Base-by-base conservation (phyloP, 2,329 filamentous ascomycete species). In the Colletotrichum karsti region DNA sequence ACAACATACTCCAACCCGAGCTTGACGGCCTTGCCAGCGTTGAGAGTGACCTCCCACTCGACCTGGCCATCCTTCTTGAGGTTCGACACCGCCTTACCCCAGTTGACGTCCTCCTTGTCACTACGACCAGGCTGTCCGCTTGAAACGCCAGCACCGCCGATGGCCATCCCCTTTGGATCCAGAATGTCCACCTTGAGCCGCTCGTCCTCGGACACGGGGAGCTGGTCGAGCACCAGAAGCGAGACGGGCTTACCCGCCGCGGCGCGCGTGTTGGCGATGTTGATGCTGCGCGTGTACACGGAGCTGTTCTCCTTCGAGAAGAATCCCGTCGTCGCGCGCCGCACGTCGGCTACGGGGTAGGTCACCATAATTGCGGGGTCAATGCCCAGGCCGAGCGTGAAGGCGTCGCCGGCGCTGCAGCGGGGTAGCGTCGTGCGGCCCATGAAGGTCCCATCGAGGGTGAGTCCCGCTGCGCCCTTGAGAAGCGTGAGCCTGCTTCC, bases 371-470 rank as follows among this genome's bases (percentile, higher is more conserved):
- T 84, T 5, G 83, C 82, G 3, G 88, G 88, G 73, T 91, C 89
- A 5, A 90, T 80, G n/a, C 89, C 89, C 0, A 91, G 80, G 53
- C 81, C 81, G 1, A 91, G 78, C 22, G 77, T 79, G 74, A 91
- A 86, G 1, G 74, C 71, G 57, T 88, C 86, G 39, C 87, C 87
- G 0, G 87, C 79, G 50, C 82, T 85, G 74, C 88, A 89, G 30
- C 84, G 83, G 2, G 88, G 87, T 35, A 91, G 79, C 1, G 74
- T 79, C 2, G 85, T 83, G 62, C 86, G 86, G 4, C 89, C 89
- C 61, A 91, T 79, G 77, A 91, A 91, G 8, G 83, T 83, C 3
- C 88, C 87, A 73, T 92, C 90, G n/a, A 91, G 83, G 0, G 87
- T 90, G 7, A 91, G 79, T 5, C 88, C 87, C 0, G 83, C 82